Evolutionary conservation across 441 rosid species (phyloP), one percentile per base, ranked within the genome.

Genomic region (Geranium incanum): DNA sequence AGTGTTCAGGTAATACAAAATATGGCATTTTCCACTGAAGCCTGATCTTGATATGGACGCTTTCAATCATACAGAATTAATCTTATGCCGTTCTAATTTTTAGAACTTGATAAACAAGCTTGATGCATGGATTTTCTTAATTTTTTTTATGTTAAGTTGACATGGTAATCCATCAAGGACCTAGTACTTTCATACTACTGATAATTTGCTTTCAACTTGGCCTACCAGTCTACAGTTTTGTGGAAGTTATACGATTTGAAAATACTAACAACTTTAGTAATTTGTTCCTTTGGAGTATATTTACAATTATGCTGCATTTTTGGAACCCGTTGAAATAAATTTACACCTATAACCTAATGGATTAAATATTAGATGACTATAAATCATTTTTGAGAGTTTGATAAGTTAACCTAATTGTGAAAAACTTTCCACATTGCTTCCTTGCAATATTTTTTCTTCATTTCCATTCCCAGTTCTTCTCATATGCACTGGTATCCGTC

Each of bases 1-100:
- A 78, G 89, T 95, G 72, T 89, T 95, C 81, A 91, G 99, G 99
- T 95, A 88, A 87, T 74, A 71, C 78, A 75, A 72, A 45, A 39
- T 77, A 9, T 69, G 70, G 68, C 68, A 11, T 69, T 75, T 68
- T 72, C 28, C 64, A 50, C 45, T 72, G 70, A 52, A 67, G 65
- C 55, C 36, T 76, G 23, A 68, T 66, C 57, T 64, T 68, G 33
- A 38, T n/a, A n/a, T 57, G 43, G 63, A 76, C 36, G 19, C 15
- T 52, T 52, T n/a, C 19, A 12, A 15, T 52, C 6, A n/a, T 52
- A 3, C 60, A 52, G 6, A 52, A 12, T 13, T 15, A 52, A n/a
- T 52, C 19, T 52, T 52, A n/a, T n/a, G 60, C 18, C 16, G 4
- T 52, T 52, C 5, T 8, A 52, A 52, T n/a, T n/a, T 52, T 52